Conservation (phyloP, 371 early-diverging fungal species). For the Lichtheimia ornata region DNA sequence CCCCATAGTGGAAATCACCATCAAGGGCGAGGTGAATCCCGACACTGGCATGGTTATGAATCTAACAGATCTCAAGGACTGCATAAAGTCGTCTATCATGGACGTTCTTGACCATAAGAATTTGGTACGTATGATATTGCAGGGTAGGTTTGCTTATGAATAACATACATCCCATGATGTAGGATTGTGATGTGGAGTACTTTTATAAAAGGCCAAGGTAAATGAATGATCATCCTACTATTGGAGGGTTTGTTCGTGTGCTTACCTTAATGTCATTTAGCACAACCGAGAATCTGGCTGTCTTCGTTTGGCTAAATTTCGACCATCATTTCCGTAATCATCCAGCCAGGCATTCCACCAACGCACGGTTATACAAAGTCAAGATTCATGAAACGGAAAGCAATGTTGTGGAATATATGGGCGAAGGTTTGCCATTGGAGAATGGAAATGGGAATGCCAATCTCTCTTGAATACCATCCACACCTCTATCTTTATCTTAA, state of each 20-base stretch:
- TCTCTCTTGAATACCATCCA: neutral
- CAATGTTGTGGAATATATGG: conserved; percentile 75
- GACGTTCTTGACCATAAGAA: conserved; percentile 87
- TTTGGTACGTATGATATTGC: conserved; percentile 44
- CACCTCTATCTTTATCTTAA: neutral
- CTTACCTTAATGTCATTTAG: conserved; percentile 34
- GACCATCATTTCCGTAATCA: conserved; percentile 40
- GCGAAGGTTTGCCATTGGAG: conserved; percentile 47
- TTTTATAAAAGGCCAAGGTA: conserved; percentile 59
- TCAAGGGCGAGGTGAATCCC: conserved; percentile 74
- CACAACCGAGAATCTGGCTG: conserved; percentile 89
- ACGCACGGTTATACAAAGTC: conserved; percentile 61
- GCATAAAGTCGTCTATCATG: conserved; percentile 70
- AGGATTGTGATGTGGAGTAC: conserved; percentile 80
- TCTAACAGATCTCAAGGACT: conserved; percentile 77
- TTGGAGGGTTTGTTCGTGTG: neutral
- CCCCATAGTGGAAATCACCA: conserved; percentile 68
- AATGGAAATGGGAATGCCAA: conserved; percentile 1
- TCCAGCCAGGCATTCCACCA: conserved; percentile 21
- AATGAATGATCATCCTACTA: too few species aligned
- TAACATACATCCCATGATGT: conserved; percentile 4
- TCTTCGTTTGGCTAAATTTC: conserved; percentile 81
- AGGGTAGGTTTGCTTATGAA: neutral
- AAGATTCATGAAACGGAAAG: conserved; percentile 74
- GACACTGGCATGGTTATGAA: conserved; percentile 89